Evolutionary conservation across 768 basidiomycete genomes (phyloP).

Genomic region (Rhodotorula taiwanensis): DNA sequence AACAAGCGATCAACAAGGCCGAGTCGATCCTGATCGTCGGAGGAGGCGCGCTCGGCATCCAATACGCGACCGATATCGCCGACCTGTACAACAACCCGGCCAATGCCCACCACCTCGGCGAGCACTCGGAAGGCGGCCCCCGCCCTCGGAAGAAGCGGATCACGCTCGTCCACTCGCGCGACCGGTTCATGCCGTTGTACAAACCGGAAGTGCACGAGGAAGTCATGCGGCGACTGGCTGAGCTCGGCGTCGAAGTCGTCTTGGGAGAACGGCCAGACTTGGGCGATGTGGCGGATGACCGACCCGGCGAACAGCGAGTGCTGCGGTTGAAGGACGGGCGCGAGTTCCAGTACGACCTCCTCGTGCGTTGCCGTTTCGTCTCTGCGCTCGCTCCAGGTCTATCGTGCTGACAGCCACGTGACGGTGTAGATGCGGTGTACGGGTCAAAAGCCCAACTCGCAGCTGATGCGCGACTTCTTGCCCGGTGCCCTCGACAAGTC

Average conservation of each 20-base stretch:
- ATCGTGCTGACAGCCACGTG: background rate
- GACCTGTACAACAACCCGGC: conserved; percentile 33
- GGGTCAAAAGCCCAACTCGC: conserved; percentile 41
- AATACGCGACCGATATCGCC: conserved; percentile 40
- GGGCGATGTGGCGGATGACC: conserved; percentile 9
- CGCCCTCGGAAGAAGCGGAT: conserved; percentile 32
- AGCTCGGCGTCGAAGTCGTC: conserved; percentile 38
- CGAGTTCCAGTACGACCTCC: conserved; percentile 28
- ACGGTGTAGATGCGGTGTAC: conserved; percentile 37
- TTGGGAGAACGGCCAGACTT: conserved; percentile 37
- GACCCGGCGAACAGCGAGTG: conserved; percentile 11
- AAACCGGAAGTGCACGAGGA: conserved; percentile 36
- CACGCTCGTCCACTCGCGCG: conserved; percentile 41
- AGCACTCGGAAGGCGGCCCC: background rate
- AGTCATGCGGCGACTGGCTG: conserved; percentile 31
- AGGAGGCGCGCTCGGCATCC: conserved; percentile 41
- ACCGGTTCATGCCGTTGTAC: conserved; percentile 39
- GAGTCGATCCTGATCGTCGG: conserved; percentile 37
- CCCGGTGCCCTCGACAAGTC: conserved; percentile 30
- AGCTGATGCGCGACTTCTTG: conserved; percentile 26
- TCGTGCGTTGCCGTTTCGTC: conserved; percentile 6
- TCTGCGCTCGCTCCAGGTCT: background rate
- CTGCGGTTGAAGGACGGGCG: conserved; percentile 2
- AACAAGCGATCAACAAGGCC: conserved; percentile 27
- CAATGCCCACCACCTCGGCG: conserved; percentile 7